These are phyloP conservation scores for Wickerhamiella shivajii DNA, from an alignment of 805 yeast genomes.

Conservation along the genomic window DNA sequence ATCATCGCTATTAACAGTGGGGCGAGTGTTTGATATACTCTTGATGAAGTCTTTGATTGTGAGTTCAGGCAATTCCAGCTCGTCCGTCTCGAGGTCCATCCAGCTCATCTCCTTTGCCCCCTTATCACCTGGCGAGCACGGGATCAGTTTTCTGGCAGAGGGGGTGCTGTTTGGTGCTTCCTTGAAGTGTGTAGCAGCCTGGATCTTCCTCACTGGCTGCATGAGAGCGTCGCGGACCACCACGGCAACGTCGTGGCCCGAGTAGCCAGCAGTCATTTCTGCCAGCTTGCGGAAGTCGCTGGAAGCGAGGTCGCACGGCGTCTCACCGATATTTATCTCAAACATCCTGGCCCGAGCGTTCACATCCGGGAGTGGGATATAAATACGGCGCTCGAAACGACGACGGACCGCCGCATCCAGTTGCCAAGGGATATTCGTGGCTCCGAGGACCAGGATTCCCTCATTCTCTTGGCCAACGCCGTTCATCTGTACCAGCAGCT, in stretches of 20 bases:
- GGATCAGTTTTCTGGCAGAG: slow-evolving; percentile 41
- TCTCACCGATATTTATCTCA: slow-evolving; percentile 78
- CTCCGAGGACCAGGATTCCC: slow-evolving; percentile 91
- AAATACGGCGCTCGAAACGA: slow-evolving; percentile 89
- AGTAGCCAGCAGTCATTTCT: slow-evolving; percentile 91
- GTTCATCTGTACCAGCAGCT: slow-evolving; percentile 92
- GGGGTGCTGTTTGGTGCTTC: slow-evolving; percentile 28
- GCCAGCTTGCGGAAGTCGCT: slow-evolving; percentile 70
- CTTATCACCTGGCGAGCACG: slow-evolving; percentile 94
- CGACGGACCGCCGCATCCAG: slow-evolving; percentile 94
- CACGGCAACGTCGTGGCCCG: slow-evolving; percentile 94
- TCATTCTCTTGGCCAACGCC: slow-evolving; percentile 93
- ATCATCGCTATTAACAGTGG: slow-evolving; percentile 84
- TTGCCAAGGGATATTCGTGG: slow-evolving; percentile 98
- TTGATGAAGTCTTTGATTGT: slow-evolving; percentile 85
- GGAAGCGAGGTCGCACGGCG: slow-evolving; percentile 63
- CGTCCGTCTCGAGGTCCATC: slow-evolving; percentile 83
- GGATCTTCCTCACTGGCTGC: slow-evolving; percentile 95
- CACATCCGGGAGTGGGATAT: slow-evolving; percentile 88
- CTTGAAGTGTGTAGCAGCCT: slow-evolving; percentile 90
- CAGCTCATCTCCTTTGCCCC: slow-evolving; percentile 83
- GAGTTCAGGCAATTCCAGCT: slow-evolving; percentile 77
- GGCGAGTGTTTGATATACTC: slow-evolving; percentile 81
- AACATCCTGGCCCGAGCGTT: slow-evolving; percentile 89
- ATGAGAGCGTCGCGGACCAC: slow-evolving; percentile 93